Base-by-base conservation (phyloP, 1,284 basidiomycete species). In the Sutorius eximius region DNA sequence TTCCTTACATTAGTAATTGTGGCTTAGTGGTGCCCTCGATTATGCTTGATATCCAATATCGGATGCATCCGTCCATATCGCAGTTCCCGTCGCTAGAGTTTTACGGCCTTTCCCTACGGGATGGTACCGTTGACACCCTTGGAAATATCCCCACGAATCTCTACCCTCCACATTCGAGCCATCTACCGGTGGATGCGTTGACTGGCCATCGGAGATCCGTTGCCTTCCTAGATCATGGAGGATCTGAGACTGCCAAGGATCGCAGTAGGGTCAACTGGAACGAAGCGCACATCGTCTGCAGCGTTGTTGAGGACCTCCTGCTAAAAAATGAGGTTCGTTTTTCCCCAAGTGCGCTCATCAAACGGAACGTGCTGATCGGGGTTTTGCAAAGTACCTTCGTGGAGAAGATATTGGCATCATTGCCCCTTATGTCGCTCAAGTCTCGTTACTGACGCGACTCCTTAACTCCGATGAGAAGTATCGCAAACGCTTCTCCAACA, bases 1-100 rank as follows among this genome's bases (percentile, higher is more conserved):
- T 49, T 58, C 24, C 47, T 61, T 61, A 69, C 64, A 46, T 50
- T 29, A 12, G 49, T 54, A 52, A 64, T 45, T 45, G 42, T 62
- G 34, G 57, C 49, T 41, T 55, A 89, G 87, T 76, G 45, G 82
- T 92, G 13, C 91, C 93, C 5, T 87, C 87, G 3, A 82, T 92
- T 60, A 95, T 96, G 89, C 83, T 98, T 56, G 87, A 96, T 66
- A 82, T 86, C 24, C 95, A 98, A 71, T 96, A 97, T 67, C 87
- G 95, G 42, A 97, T 98, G 95, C 93, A 96, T 66, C 95, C 95
- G 5, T 75, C 76, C 37, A 93, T 98, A 59, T 91, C 93, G 3
- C 78, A 79, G 20, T 98, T 97, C 73, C 91, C 95, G 10, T 89
- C 89, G 45, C 69, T 75, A 44, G 86, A 91, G 53, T 98, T 97